Evolutionary conservation across 139 green algal genomes (phyloP).

Genomic region (Closterium sp.): DNA sequence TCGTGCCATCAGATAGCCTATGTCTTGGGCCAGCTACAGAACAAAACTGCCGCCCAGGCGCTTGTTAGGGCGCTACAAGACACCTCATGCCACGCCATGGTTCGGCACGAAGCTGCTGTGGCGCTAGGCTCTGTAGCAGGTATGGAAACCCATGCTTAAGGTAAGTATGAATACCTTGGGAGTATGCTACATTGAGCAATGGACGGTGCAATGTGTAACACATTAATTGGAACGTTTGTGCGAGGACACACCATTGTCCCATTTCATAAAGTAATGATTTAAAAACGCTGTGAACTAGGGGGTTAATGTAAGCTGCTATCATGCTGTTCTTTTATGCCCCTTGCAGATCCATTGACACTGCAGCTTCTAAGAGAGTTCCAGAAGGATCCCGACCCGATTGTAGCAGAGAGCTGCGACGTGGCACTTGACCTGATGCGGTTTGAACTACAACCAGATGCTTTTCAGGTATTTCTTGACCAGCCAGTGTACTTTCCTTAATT

Average conservation of each 20-base stretch:
- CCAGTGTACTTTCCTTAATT: no score
- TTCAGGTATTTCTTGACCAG: slow-evolving; percentile 62
- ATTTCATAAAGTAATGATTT: no score
- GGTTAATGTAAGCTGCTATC: no score
- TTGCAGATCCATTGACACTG: neutral
- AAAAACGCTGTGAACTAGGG: no score
- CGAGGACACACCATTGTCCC: no score
- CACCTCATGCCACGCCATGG: slow-evolving; percentile 86
- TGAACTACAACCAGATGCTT: slow-evolving; percentile 70
- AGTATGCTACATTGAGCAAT: no score
- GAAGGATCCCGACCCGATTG: slow-evolving; percentile 80
- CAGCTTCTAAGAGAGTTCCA: slow-evolving; percentile 52
- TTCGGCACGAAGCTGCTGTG: slow-evolving; percentile 96
- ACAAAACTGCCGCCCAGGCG: slow-evolving; percentile 44
- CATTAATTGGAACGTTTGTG: no score
- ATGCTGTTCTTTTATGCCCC: no score
- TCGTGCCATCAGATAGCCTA: slow-evolving; percentile 69
- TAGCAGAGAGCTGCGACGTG: slow-evolving; percentile 91
- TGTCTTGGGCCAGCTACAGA: slow-evolving; percentile 95
- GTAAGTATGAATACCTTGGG: no score
- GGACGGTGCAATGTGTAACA: no score
- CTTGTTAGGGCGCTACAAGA: slow-evolving; percentile 64
- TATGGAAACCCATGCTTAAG: neutral
- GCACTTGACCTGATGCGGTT: slow-evolving; percentile 91
- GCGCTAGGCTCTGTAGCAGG: slow-evolving; percentile 69